Percentiles rank a stretch among this genome's conserved stretches.
phyloP scores from a whole-genome alignment of 2,329 filamentous ascomycete genomes.

The Sclerotinia minor region DNA sequence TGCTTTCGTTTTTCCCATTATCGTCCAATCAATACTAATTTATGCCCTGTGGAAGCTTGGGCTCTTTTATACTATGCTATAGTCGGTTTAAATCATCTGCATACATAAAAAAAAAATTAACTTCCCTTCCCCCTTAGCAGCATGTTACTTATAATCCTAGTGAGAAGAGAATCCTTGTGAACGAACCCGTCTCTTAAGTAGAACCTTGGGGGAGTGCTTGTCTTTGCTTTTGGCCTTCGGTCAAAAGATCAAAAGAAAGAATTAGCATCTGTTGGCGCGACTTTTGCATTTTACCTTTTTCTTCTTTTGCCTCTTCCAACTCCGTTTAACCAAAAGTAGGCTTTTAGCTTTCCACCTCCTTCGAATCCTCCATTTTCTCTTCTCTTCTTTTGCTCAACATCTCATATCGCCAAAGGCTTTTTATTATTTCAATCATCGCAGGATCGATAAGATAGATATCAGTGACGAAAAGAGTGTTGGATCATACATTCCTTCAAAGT shows the following conservation, averaged over 20 bases:
- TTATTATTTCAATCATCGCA: conserved; percentile 29
- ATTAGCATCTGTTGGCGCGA: background rate
- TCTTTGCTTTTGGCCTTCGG: background rate
- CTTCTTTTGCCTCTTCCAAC: background rate
- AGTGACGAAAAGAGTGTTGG: conserved; percentile 2
- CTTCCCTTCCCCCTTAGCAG: background rate
- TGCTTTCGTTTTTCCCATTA: background rate
- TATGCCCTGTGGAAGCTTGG: conserved; percentile 11
- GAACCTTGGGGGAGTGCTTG: background rate
- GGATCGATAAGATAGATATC: conserved; percentile 32
- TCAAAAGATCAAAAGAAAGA: conserved; percentile 2
- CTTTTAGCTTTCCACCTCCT: conserved; percentile 3
- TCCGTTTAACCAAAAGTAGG: conserved; percentile 10
- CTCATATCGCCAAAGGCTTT: conserved; percentile 19
- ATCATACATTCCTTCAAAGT: conserved; percentile 33
- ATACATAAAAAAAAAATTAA: background rate
- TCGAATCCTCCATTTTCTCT: conserved; percentile 3
- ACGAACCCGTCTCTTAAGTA: background rate
- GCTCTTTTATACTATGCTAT: background rate
- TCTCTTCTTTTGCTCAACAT: conserved; percentile 25
- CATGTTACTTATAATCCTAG: conserved; percentile 5
- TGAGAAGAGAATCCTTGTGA: background rate
- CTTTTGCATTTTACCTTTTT: background rate
- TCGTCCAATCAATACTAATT: background rate
- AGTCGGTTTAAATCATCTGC: no score